Evolutionary conservation across 495 filamentous ascomycete species (phyloP).

Genomic region (Xylaria nigripes): DNA sequence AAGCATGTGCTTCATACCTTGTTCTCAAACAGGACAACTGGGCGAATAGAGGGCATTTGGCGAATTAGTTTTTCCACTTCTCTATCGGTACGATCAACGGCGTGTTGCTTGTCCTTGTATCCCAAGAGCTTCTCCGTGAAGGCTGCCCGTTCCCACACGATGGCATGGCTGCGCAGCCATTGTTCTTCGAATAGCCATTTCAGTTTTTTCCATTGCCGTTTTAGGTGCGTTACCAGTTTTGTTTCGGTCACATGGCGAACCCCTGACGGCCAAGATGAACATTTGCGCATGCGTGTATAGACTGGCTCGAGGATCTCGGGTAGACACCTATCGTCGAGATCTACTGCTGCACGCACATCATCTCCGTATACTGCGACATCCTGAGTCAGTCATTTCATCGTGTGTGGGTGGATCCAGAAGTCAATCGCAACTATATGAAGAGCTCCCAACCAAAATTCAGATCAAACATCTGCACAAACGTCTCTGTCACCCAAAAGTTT

Average conservation of each 20-base stretch:
- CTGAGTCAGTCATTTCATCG: neutral
- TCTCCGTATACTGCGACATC: slow-evolving; percentile 1
- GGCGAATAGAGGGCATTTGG: neutral
- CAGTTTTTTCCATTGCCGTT: neutral
- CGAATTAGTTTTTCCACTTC: neutral
- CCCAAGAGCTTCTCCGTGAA: neutral
- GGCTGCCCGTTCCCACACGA: neutral
- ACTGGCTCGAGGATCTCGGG: neutral
- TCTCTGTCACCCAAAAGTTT: neutral
- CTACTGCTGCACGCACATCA: neutral
- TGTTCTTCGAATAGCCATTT: neutral
- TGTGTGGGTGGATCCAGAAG: neutral
- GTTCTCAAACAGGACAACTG: neutral
- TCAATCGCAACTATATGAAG: neutral
- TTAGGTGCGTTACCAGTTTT: neutral
- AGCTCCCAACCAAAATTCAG: neutral
- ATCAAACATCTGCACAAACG: neutral
- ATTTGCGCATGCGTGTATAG: neutral
- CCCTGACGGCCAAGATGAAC: neutral
- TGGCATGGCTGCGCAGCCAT: neutral
- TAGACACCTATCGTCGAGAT: neutral
- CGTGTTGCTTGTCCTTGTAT: neutral
- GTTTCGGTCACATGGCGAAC: neutral
- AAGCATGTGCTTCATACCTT: neutral
- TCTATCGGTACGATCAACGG: neutral